phyloP scores from a whole-genome alignment of 192 early-diverging fungal genomes.

The Cetraspora pellucida region DNA sequence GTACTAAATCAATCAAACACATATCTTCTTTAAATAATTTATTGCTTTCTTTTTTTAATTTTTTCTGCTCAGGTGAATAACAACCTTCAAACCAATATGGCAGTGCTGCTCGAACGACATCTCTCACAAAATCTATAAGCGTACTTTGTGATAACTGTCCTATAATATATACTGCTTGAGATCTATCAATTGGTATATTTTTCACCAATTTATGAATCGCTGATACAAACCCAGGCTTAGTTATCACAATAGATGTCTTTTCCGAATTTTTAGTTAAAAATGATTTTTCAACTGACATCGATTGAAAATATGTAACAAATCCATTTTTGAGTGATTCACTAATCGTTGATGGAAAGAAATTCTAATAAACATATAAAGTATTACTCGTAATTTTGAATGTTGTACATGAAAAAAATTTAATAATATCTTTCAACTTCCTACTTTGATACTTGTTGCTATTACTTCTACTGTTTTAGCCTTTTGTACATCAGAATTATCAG shows the following conservation, averaged over 20 bases:
- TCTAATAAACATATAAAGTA: constrained; percentile 1
- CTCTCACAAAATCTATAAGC: constrained; percentile 6
- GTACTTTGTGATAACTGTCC: background rate
- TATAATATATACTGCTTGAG: constrained; percentile 4
- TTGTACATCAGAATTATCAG: background rate
- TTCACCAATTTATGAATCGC: constrained; percentile 15
- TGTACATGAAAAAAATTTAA: background rate
- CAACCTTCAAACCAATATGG: constrained; percentile 26
- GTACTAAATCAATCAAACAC: constrained; percentile 7
- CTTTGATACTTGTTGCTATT: background rate
- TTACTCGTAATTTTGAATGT: background rate
- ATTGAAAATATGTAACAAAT: constrained; percentile 18
- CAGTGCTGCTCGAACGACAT: background rate
- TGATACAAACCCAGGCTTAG: constrained; percentile 15
- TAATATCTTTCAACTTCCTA: background rate
- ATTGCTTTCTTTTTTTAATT: background rate
- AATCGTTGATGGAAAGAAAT: background rate
- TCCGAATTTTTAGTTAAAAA: background rate
- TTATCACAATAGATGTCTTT: constrained; percentile 3
- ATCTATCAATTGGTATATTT: background rate
- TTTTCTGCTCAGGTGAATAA: background rate
- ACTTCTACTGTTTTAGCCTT: background rate
- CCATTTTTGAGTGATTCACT: background rate
- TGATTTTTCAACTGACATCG: background rate
- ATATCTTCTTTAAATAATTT: background rate